Base-by-base conservation (phyloP, 345 rosid genomes). In the Dovyalis caffra region DNA sequence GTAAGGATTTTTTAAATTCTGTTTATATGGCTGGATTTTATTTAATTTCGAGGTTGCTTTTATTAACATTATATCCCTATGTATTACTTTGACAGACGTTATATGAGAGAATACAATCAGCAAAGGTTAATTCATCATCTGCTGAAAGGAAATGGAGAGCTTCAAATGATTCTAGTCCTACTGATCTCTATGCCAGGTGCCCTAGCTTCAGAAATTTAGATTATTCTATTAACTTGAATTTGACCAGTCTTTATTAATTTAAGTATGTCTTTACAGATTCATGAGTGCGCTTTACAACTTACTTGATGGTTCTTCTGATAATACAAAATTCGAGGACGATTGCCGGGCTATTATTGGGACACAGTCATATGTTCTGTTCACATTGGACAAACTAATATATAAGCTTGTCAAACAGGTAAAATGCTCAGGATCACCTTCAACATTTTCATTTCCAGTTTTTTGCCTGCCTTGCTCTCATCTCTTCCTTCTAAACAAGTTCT, bases 291-390 rank as follows among this genome's bases (percentile, higher is more conserved):
- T 95, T 75, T 93, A 91, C 89, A 93, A 86, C 80, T 83, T 95
- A 62, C 91, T 95, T 25, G 97, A 93, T 80, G 99, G 99, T 58
- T 88, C 97, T 73, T 93, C 97, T 68, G 97, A 93, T 77, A 95
- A 90, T 79, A 79, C 93, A 0, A 95, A 93, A 85, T 95, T 93
- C 73, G 99, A 95, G 87, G 98, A 95, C 76, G 99, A 95, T 32
- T 95, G 99, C 71, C 93, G 97, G 34, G 92, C 97, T 82, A 91
- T 93, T 62, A 90, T 95, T 58, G 99, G 99, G 68, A 93, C 98
- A 3, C 99, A 91, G 81, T 95, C 99, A 35, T 95, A 95, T 72
- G 83, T 95, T 47, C 87, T 95, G 12, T 95, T 95, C 86, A 95
- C 99, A 57, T 80, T 95, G 86, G 98, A 95, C 83, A 95, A 95